Evolutionary conservation across 2,329 filamentous ascomycete genomes (phyloP), one percentile per base, ranked within the genome.

Genomic region (Aspergillus flavus): DNA sequence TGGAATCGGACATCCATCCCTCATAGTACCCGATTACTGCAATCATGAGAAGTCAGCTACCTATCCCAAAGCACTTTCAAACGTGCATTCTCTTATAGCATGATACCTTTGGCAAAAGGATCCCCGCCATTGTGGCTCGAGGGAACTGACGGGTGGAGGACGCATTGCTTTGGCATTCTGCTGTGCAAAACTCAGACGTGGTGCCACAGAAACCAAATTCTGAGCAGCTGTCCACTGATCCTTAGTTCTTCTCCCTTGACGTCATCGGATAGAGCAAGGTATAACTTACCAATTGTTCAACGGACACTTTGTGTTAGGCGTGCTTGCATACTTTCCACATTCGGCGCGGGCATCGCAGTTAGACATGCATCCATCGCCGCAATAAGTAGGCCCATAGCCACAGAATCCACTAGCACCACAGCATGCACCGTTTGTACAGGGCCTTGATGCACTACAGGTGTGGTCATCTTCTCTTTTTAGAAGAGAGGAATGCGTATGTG

Each of bases 321-420:
- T 41, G 1, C 48, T 52, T 14, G 71, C 72, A 59, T 74, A 72
- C 26, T 75, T 62, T 21, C 77, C 78, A 43, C 78, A 80, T 46
- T 75, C 70, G 3, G 76, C 75, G n/a, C 67, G 73, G n/a, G 77
- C 75, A 66, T 79, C 67, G 59, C 78, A 80, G 59, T 78, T 76
- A n/a, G 63, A 67, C 11, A 62, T 59, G 52, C 72, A 75, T 21
- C 54, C 68, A 2, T 52, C 28, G 9, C 72, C 72, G 58, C 72
- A 73, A 52, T 66, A 69, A 1, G 57, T 59, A 1, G 60, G 57
- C 2, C 63, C 66, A 56, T 58, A 72, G 5, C 70, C 66, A 50
- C 70, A 71, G 39, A 21, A 56, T 10, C 57, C 61, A 43, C n/a
- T 48, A 4, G 46, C 41, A 16, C 63, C 58, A n/a, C 57, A 52